Base-by-base conservation (phyloP, 331 rosid genomes). In the Dryas integrifolia region DNA sequence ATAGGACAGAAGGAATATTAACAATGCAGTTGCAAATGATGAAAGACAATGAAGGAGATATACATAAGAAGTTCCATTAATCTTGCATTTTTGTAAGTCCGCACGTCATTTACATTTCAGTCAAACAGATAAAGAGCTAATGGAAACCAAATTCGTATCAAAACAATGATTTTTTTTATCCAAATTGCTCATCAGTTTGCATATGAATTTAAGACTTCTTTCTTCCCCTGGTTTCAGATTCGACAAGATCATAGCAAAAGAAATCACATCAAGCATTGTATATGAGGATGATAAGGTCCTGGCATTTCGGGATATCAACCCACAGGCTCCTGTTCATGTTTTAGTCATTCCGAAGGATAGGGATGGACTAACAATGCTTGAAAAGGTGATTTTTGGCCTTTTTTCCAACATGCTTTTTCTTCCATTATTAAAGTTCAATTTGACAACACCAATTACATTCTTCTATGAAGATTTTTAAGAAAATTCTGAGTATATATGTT, bases 291-390 rank as follows among this genome's bases (percentile, higher is more conserved):
- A 85, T 41, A 85, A 83, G 77, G 97, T 93, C 81, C 83, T 93
- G 5, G 98, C 97, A 63, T 93, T 90, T 74, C 86, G 97, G 15
- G 98, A 93, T 72, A 78, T 90, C 48, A 86, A 70, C 74, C 98
- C 96, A 11, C 86, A 90, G 79, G 96, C 98, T 82, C 97, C 96
- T 4, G 97, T 93, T 83, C 98, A 90, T 85, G 84, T 93, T 70
- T 70, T 93, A 58, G 82, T 93, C 72, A 87, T 93, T 85, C 98
- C 98, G 70, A 90, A 93, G 85, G 39, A 81, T 65, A 87, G 96
- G 77, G 98, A 87, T 85, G 98, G 94, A 58, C 48, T 93, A 72
- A 89, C 96, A 16, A 60, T 85, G 65, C 96, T 93, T 21, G 90
- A 89, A 40, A 85, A 90, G 95, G 98, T 90, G 41, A 18, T 21